These are phyloP conservation scores for Eucalyptus coolabah DNA, from an alignment of 345 rosid species.

Conservation along the genomic window DNA sequence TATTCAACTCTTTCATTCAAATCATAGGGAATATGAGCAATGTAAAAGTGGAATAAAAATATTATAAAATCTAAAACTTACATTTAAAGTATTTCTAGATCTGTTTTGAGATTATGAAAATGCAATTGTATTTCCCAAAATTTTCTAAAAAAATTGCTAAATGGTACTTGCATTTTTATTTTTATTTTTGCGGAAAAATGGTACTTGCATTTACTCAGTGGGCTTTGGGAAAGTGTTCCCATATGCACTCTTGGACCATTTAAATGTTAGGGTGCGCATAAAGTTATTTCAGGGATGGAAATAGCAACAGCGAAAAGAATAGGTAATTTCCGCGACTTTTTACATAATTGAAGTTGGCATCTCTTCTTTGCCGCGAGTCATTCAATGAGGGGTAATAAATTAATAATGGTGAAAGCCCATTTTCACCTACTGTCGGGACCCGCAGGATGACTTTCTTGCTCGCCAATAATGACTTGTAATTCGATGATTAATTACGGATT, in stretches of 20 bases:
- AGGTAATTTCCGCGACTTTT: too few species aligned
- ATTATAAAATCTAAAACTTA: not conserved
- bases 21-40: not conserved
- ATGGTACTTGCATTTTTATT: not conserved
- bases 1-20: not conserved
- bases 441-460: not conserved
- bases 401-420: not conserved
- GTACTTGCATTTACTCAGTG: rapidly evolving
- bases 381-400: not conserved
- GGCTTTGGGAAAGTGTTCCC: not conserved
- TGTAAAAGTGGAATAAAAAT: not conserved
- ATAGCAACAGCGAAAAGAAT: not conserved
- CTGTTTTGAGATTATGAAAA: not conserved
- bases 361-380: not conserved
- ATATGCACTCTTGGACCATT: not conserved
- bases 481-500: not conserved
- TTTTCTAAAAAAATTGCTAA: not conserved
- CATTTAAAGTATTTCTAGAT: not conserved
- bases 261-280: not conserved
- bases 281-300: not conserved
- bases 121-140: not conserved
- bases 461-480: not conserved
- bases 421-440: not conserved
- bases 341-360: too few species aligned
- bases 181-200: too few species aligned